Evolutionary conservation across 768 basidiomycete genomes (phyloP).

Genomic region (Tricholoma furcatifolium): DNA sequence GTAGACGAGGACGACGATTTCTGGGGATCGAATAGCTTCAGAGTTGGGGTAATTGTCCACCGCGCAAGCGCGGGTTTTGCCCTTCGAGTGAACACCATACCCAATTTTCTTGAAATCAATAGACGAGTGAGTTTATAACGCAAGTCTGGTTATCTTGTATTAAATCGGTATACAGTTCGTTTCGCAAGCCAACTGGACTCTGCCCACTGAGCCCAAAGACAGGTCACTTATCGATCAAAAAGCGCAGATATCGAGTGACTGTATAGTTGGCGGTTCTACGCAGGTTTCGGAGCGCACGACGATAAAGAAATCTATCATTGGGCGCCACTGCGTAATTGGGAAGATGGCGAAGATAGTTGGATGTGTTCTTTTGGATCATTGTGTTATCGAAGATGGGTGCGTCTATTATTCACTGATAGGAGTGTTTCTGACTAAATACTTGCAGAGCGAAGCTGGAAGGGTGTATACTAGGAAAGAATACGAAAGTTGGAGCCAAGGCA

Average conservation of each 20-base stretch:
- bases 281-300: slow-evolving; percentile 76
- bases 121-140: slow-evolving; percentile 53
- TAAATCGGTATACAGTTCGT: slow-evolving; percentile 42
- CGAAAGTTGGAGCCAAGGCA: slow-evolving; percentile 68
- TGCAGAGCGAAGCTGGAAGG: slow-evolving; percentile 73
- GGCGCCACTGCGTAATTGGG: slow-evolving; percentile 82
- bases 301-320: slow-evolving; percentile 79
- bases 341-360: slow-evolving; percentile 81
- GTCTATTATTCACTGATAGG: slow-evolving; percentile 22
- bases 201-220: slow-evolving; percentile 61
- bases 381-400: slow-evolving; percentile 84
- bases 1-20: slow-evolving; percentile 35
- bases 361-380: slow-evolving; percentile 87
- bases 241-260: slow-evolving; percentile 82
- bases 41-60: slow-evolving; percentile 66
- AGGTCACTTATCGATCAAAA: slow-evolving; percentile 73
- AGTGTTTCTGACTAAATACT: slow-evolving; percentile 3
- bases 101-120: slow-evolving; percentile 78
- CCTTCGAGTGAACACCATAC: slow-evolving; percentile 74
- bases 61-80: slow-evolving; percentile 52
- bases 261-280: slow-evolving; percentile 80
- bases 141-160: neutral
- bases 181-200: slow-evolving; percentile 45
- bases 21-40: slow-evolving; percentile 43
- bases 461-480: slow-evolving; percentile 73